Evolutionary conservation across 176 grass and related monocot species (phyloP).

Genomic region (Neostapfia colusana): DNA sequence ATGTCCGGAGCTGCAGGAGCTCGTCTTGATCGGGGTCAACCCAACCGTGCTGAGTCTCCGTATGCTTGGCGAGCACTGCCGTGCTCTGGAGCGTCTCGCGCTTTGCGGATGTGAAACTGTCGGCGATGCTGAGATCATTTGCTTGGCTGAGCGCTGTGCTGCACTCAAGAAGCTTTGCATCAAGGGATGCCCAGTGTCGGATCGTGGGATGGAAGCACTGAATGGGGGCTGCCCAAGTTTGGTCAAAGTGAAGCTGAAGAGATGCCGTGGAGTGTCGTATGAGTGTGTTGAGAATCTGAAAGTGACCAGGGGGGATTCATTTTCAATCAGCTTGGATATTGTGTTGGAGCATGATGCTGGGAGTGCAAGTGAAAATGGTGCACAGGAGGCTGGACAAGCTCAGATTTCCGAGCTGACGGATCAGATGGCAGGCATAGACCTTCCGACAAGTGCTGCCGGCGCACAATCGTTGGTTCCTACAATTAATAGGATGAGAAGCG

Average conservation of each 20-base stretch:
- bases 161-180: slow-evolving; percentile 95
- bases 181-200: slow-evolving; percentile 87
- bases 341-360: slow-evolving; percentile 52
- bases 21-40: slow-evolving; percentile 87
- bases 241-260: slow-evolving; percentile 96
- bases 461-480: slow-evolving; percentile 42
- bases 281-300: slow-evolving; percentile 65
- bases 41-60: slow-evolving; percentile 65
- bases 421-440: slow-evolving; percentile 41
- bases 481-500: slow-evolving; percentile 52
- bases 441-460: slow-evolving; percentile 32
- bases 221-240: slow-evolving; percentile 74
- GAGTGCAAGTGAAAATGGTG: slow-evolving; percentile 46
- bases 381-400: slow-evolving; percentile 40
- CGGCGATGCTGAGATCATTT: slow-evolving; percentile 85
- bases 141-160: slow-evolving; percentile 74
- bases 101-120: slow-evolving; percentile 85
- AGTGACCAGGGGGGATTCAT: slow-evolving; percentile 47
- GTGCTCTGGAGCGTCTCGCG: slow-evolving; percentile 73
- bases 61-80: slow-evolving; percentile 72
- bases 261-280: slow-evolving; percentile 66
- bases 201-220: slow-evolving; percentile 80
- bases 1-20: slow-evolving; percentile 75
- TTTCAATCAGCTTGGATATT: slow-evolving; percentile 61
- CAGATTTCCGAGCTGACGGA: slow-evolving; percentile 42